phyloP scores from a whole-genome alignment of 2,329 filamentous ascomycete genomes.

The Periconia macrospinosa region DNA sequence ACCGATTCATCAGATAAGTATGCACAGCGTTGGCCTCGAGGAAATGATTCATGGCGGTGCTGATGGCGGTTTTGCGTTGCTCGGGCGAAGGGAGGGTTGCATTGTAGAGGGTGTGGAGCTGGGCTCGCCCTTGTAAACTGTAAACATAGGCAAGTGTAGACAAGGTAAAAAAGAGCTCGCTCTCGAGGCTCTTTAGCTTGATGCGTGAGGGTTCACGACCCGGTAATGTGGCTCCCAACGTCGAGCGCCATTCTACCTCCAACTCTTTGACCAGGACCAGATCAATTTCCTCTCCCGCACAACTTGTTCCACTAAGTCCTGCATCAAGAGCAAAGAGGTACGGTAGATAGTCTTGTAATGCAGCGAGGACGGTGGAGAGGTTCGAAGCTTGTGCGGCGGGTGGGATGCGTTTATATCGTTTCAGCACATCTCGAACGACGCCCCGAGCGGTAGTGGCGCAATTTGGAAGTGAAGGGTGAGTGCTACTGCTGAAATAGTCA shows the following conservation, averaged over 20 bases:
- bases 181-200: conserved; percentile 73
- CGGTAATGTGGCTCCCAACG: conserved; percentile 64
- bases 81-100: conserved; percentile 58
- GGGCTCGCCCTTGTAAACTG: conserved; percentile 70
- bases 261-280: conserved; percentile 69
- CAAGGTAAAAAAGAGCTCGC: conserved; percentile 80
- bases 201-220: conserved; percentile 66
- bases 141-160: conserved; percentile 76
- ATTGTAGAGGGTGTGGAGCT: conserved; percentile 74
- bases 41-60: conserved; percentile 74
- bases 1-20: conserved; percentile 65
- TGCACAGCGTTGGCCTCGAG: conserved; percentile 80
- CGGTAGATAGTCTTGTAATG: conserved; percentile 76
- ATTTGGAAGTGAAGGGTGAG: conserved; percentile 86
- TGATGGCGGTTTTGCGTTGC: conserved; percentile 70
- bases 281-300: conserved; percentile 65
- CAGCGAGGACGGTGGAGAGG: conserved; percentile 69
- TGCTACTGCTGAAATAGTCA: conserved; percentile 72
- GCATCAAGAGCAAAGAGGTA: conserved; percentile 78
- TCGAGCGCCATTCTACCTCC: conserved; percentile 78
- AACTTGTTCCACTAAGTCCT: conserved; percentile 62
- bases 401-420: conserved; percentile 85
- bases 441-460: conserved; percentile 81
- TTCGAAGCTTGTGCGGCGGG: conserved; percentile 69
- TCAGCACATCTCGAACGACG: conserved; percentile 79